These are phyloP conservation scores for Penicillium olsonii DNA, from an alignment of 2,329 filamentous ascomycete genomes.

Conservation along the genomic window DNA sequence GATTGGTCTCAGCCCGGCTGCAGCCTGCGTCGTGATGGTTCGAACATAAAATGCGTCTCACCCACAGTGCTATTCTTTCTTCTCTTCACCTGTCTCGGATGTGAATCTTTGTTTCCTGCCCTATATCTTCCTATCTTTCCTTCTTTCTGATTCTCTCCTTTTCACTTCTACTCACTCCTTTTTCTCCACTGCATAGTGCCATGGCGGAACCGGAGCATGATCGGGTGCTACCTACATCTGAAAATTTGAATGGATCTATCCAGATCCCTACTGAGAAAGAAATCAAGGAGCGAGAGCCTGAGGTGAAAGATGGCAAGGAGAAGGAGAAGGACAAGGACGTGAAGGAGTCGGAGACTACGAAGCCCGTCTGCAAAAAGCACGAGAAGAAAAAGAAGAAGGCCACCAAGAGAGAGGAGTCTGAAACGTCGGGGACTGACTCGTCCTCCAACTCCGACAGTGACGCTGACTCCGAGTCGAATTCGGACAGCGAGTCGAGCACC, in stretches of 20 bases:
- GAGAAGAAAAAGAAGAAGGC: constrained; percentile 27
- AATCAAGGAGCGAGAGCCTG: background rate
- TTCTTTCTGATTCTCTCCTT: background rate
- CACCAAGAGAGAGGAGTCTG: constrained; percentile 20
- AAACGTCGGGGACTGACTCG: constrained; percentile 23
- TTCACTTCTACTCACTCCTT: background rate
- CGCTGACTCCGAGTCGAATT: constrained; percentile 20
- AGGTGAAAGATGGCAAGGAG: constrained; percentile 21
- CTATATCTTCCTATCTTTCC: background rate
- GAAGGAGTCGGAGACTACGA: constrained; percentile 23
- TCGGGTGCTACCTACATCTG: constrained; percentile 30
- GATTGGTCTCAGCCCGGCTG: constrained; percentile 10
- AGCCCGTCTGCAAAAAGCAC: constrained; percentile 37
- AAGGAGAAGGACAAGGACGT: constrained; percentile 1
- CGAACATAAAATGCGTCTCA: constrained; percentile 14
- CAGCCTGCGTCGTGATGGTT: constrained; percentile 8
- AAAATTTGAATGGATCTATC: constrained; percentile 24
- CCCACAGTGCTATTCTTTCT: constrained; percentile 11
- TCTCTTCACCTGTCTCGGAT: background rate
- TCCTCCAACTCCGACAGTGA: constrained; percentile 23
- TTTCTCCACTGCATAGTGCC: background rate
- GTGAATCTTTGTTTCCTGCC: background rate
- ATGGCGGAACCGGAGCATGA: constrained; percentile 39
- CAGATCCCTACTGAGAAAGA: constrained; percentile 15
- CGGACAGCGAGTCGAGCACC: constrained; percentile 24